Conservation (phyloP, 2,329 filamentous ascomycete species). For the Aureobasidium leucospermi region DNA sequence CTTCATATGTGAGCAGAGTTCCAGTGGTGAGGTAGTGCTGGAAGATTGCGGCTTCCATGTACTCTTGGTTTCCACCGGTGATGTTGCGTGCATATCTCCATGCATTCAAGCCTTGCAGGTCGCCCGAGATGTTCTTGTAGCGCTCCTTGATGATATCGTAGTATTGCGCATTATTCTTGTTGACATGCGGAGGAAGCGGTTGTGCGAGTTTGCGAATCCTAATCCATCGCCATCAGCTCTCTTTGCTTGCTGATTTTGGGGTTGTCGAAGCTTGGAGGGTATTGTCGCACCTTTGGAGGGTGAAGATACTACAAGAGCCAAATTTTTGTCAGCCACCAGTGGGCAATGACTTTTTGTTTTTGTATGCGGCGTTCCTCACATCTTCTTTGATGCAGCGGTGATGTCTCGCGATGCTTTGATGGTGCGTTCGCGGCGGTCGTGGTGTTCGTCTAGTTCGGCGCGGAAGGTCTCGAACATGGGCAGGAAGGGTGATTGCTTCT, state of each 20-base stretch:
- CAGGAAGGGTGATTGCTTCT: conserved; percentile 37
- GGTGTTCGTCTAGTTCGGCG: conserved; percentile 83
- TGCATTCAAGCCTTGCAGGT: conserved; percentile 71
- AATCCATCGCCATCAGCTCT: background rate
- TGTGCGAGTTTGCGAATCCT: conserved; percentile 56
- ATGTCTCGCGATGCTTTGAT: conserved; percentile 90
- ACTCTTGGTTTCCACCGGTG: conserved; percentile 79
- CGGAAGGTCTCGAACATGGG: conserved; percentile 82
- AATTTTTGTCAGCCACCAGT: conserved; percentile 18
- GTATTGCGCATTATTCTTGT: conserved; percentile 62
- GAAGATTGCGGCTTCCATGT: conserved; percentile 86
- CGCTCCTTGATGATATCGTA: conserved; percentile 63
- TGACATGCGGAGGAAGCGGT: conserved; percentile 60
- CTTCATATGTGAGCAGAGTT: conserved; percentile 60
- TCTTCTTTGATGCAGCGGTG: conserved; percentile 92
- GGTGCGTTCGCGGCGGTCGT: conserved; percentile 82
- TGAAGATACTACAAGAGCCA: conserved; percentile 58
- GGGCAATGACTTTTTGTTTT: background rate
- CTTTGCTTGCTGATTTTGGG: background rate
- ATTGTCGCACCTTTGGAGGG: conserved; percentile 60
- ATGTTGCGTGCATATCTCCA: conserved; percentile 76
- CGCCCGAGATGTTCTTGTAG: conserved; percentile 60
- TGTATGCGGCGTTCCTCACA: conserved; percentile 49
- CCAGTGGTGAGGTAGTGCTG: conserved; percentile 78
- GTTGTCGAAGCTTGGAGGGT: background rate